Evolutionary conservation across 768 basidiomycete species (phyloP), one percentile per base, ranked within the genome.

Genomic region (Collybia mongolica): DNA sequence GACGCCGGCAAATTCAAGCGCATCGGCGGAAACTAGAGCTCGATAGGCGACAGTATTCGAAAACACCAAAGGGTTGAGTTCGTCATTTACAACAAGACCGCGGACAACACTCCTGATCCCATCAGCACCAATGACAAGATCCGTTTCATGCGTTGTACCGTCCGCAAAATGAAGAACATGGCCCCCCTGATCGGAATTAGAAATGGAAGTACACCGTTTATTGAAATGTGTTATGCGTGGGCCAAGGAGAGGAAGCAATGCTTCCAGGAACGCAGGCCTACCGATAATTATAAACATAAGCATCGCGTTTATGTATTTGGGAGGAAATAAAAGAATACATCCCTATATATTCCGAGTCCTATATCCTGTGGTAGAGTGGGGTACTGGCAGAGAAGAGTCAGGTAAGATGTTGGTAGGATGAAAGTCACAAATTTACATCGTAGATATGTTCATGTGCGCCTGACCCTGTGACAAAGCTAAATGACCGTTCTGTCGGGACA

Each of bases 91-190:
- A 14, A 81, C 72, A 44, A 64, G 66, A 36, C 53, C 54, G 35
- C 80, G 74, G 15, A 72, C 62, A 3, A 62, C 55, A 54, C 81
- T 83, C 64, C 78, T 83, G 44, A 76, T 68, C 6, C 80, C 80
- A 51, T 82, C 80, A 3, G 76, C 75, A 54, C 77, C 79, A 35
- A 83, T 65, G 5, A 82, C 68, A 4, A 82, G 57, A 49, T 80
- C 76, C 3, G 77, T 65, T 52, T 73, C 70, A 49, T 75, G 64
- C 0, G 63, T 68, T 11, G 73, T 75, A 6, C 76, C 76, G 53
- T 83, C 81, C 6, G 71, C 56, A 52, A 83, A 84, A 20, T 70
- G 65, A 4, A 83, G 59, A 6, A 66, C 53, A 6, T 70, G 60
- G 3, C 58, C 61, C 4, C 62, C 65, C 7, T 65, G 62, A 6